These are phyloP conservation scores for Zygnema circumcarinatum DNA, from an alignment of 139 green algal genomes.

Conservation along the genomic window DNA sequence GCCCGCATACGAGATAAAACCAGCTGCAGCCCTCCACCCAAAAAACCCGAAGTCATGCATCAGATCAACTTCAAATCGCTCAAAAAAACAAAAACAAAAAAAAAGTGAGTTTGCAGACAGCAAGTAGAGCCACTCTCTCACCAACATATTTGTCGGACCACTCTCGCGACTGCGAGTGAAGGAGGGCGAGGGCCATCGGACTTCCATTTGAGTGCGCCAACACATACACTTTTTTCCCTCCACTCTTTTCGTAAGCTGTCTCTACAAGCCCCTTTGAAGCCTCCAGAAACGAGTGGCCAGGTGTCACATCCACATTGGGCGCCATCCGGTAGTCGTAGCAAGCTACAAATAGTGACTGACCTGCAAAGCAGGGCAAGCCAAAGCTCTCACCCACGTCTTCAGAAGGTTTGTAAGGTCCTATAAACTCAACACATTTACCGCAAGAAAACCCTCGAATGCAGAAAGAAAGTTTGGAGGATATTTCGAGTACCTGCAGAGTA, in stretches of 20 bases:
- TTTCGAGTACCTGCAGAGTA: conserved; percentile 2
- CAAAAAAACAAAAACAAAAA: neutral
- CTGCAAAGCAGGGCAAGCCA: neutral
- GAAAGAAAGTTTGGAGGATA: too few species aligned
- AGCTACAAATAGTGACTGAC: neutral
- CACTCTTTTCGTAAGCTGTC: neutral
- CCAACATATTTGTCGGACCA: conserved; percentile 10
- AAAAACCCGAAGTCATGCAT: neutral
- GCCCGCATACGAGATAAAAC: conserved; percentile 2
- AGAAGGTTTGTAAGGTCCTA: too few species aligned
- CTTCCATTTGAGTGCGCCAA: conserved; percentile 1
- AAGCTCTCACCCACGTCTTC: too few species aligned
- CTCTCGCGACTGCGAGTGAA: neutral
- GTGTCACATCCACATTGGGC: conserved; percentile 25
- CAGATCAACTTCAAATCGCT: neutral
- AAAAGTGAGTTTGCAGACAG: neutral
- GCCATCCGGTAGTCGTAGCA: conserved; percentile 8
- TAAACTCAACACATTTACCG: too few species aligned
- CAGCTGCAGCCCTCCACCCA: too few species aligned
- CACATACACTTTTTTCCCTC: neutral
- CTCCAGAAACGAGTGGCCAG: neutral
- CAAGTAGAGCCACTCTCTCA: neutral
- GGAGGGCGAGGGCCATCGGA: neutral
- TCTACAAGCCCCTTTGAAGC: neutral
- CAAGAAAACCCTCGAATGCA: too few species aligned